These are phyloP conservation scores for Leccinum griseonigrum DNA, from an alignment of 1,284 basidiomycete genomes.

Conservation along the genomic window DNA sequence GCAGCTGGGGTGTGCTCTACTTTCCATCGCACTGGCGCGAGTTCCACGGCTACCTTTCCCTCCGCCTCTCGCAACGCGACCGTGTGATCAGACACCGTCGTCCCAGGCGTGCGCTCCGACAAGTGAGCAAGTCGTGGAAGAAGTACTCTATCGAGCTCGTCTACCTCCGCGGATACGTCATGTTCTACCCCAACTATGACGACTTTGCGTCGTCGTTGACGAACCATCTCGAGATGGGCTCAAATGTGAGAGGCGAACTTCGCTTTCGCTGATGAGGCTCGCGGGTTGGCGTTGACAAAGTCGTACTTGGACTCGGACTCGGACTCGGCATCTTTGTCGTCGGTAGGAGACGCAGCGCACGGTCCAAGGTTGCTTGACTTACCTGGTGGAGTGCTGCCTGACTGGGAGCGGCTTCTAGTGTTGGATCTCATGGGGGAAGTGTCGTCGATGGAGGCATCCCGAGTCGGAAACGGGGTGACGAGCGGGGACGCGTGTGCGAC, in stretches of 20 bases:
- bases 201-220: constrained; percentile 73
- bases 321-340: neutral
- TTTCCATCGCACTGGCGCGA: constrained; percentile 84
- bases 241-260: constrained; percentile 64
- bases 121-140: constrained; percentile 79
- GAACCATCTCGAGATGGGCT: constrained; percentile 80
- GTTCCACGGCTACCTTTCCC: constrained; percentile 72
- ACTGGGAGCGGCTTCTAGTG: constrained; percentile 54
- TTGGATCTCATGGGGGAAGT: constrained; percentile 67
- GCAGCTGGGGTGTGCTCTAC: constrained; percentile 89
- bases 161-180: constrained; percentile 75
- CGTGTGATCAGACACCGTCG: constrained; percentile 50
- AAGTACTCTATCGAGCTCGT: constrained; percentile 83
- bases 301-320: too few relatives aligned
- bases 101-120: constrained; percentile 75
- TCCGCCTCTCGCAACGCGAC: constrained; percentile 54
- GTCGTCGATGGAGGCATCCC: constrained; percentile 40
- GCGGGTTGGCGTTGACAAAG: constrained; percentile 20
- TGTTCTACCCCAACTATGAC: constrained; percentile 83
- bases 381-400: constrained; percentile 53
- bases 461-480: constrained; percentile 40
- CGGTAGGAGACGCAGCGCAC: constrained; percentile 1
- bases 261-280: constrained; percentile 65
- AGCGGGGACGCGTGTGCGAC: constrained; percentile 25
- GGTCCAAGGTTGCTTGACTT: constrained; percentile 50